Evolutionary conservation across 805 yeast genomes (phyloP).

Genomic region (Lipomyces orientalis): DNA sequence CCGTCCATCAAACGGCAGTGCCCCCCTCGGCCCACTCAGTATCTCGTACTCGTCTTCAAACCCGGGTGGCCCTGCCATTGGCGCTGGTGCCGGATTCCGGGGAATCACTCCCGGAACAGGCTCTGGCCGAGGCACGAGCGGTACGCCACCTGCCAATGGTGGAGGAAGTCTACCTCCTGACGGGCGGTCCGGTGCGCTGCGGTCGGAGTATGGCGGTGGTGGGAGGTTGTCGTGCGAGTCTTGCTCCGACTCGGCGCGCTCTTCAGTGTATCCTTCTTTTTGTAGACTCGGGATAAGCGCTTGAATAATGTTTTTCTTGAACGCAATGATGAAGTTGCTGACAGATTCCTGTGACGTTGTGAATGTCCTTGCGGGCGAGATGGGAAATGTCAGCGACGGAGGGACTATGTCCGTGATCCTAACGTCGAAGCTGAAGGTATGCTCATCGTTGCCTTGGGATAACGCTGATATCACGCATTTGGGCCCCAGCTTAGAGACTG

Average conservation of each 20-base stretch:
- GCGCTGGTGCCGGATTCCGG: conserved; percentile 25
- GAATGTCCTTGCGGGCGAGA: not conserved
- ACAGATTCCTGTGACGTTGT: conserved; percentile 8
- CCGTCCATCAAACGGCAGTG: conserved; percentile 11
- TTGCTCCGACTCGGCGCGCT: conserved; percentile 14
- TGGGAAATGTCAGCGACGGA: conserved; percentile 10
- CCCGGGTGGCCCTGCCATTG: conserved; percentile 47
- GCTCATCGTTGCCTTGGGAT: conserved; percentile 27
- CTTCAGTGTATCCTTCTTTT: conserved; percentile 29
- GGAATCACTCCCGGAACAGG: conserved; percentile 14
- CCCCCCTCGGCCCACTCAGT: conserved; percentile 21
- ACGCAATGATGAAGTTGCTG: conserved; percentile 14
- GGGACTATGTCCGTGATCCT: conserved; percentile 18
- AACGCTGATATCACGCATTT: conserved; percentile 27
- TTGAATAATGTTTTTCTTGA: conserved; percentile 23
- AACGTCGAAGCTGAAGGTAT: conserved; percentile 20
- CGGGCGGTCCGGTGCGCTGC: not conserved
- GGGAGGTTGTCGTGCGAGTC: conserved; percentile 30
- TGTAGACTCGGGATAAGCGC: conserved; percentile 26
- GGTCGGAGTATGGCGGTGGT: conserved; percentile 34
- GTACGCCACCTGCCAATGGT: not conserved
- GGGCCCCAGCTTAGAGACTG: conserved; percentile 27
- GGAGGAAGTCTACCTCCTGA: conserved; percentile 8
- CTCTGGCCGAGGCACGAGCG: conserved; percentile 2
- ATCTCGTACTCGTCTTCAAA: conserved; percentile 54